phyloP scores from a whole-genome alignment of 2,329 filamentous ascomycete genomes.

The Lachnellula hyalina region DNA sequence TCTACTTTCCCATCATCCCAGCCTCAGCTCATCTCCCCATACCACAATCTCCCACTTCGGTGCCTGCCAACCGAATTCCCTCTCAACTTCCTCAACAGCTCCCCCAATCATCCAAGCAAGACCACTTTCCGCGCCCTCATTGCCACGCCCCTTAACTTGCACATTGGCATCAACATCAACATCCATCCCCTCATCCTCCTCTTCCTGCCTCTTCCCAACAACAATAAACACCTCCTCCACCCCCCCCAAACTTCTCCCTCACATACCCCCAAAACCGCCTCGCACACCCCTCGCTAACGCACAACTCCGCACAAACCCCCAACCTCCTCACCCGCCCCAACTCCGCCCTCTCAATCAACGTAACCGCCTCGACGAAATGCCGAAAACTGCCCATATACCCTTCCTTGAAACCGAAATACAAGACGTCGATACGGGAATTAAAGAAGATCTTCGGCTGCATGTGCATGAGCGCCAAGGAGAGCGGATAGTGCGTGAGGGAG shows the following conservation, averaged over 20 bases:
- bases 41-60: no score
- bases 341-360: background rate
- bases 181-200: no score
- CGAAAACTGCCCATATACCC: constrained; percentile 7
- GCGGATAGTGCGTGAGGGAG: constrained; percentile 7
- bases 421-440: constrained; percentile 1
- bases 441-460: constrained; percentile 7
- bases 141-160: background rate
- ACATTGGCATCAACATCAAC: no score
- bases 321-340: constrained; percentile 2
- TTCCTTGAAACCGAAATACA: constrained; percentile 4
- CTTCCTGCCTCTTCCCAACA: background rate
- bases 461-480: constrained; percentile 9
- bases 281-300: constrained; percentile 7
- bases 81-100: no score
- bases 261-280: constrained; percentile 18
- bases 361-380: constrained; percentile 8
- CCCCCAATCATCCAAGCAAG: no score
- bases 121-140: no score
- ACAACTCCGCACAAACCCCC: no score
- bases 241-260: constrained; percentile 5
- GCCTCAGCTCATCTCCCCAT: no score
- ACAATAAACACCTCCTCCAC: constrained; percentile 11
- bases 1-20: background rate
- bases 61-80: no score